Conservation (phyloP, 352 stramenopile genomes). For the Pythium plurisporium region DNA sequence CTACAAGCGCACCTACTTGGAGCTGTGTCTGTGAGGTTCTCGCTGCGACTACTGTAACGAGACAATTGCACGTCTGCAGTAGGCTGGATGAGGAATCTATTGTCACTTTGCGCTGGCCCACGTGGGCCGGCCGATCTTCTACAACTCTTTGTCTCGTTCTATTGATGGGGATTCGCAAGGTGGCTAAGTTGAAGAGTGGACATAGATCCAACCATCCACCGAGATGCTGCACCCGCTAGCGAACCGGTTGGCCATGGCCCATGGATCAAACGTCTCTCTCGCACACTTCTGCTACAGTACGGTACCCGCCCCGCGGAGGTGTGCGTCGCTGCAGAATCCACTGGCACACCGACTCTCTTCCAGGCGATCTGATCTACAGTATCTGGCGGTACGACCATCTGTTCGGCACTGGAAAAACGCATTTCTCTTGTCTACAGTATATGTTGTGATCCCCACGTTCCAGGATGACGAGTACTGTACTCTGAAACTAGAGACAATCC, state of each 20-base stretch:
- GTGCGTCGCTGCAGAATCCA: background rate
- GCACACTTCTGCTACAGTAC: background rate
- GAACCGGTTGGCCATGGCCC: too few relatives aligned
- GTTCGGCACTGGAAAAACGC: conserved; percentile 2
- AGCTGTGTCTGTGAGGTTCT: conserved; percentile 68
- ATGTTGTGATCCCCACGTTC: background rate
- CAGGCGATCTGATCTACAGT: background rate
- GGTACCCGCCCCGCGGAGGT: too few relatives aligned
- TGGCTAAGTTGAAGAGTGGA: too few relatives aligned
- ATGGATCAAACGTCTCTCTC: background rate
- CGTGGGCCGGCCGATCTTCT: too few relatives aligned
- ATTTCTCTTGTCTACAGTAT: background rate
- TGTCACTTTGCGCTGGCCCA: too few relatives aligned
- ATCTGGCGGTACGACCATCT: conserved; percentile 1
- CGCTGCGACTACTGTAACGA: background rate
- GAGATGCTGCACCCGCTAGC: too few relatives aligned
- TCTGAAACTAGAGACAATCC: background rate
- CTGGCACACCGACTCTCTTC: conserved; percentile 5
- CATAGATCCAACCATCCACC: too few relatives aligned
- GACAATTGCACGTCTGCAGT: background rate
- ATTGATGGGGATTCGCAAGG: too few relatives aligned
- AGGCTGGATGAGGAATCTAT: background rate
- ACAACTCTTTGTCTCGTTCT: too few relatives aligned
- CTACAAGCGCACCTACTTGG: conserved; percentile 94
- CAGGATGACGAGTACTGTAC: conserved; percentile 6